Conservation (phyloP, 352 stramenopile species). For the Phytophthora crassamura region DNA sequence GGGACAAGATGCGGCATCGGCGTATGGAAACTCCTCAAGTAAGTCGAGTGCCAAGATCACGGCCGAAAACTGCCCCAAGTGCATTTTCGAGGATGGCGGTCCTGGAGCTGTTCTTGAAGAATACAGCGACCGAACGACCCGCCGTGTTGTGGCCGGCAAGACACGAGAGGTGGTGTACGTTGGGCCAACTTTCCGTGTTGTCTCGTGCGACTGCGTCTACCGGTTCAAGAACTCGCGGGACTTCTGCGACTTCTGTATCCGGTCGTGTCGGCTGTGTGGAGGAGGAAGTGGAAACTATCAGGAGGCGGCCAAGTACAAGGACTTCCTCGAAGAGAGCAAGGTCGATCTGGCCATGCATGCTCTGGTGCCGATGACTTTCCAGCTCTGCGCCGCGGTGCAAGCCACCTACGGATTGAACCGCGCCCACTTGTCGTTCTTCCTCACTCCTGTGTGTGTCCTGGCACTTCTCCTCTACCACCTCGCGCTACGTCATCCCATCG, state of each 20-base stretch:
- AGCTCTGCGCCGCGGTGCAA: constrained; percentile 54
- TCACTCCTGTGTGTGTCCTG: constrained; percentile 49
- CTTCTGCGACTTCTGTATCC: constrained; percentile 81
- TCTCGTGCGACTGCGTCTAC: constrained; percentile 86
- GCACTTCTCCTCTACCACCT: constrained; percentile 60
- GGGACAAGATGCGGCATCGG: constrained; percentile 52
- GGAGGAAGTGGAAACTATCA: constrained; percentile 80
- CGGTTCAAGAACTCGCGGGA: constrained; percentile 65
- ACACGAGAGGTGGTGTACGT: constrained; percentile 65
- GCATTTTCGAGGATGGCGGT: constrained; percentile 82
- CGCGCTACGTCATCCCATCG: constrained; percentile 58
- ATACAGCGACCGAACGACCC: constrained; percentile 59
- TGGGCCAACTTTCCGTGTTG: constrained; percentile 82
- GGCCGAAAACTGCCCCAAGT: constrained; percentile 83
- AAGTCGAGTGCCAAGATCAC: constrained; percentile 51
- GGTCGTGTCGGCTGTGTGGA: constrained; percentile 75
- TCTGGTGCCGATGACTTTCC: constrained; percentile 56
- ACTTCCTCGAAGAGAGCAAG: constrained; percentile 75
- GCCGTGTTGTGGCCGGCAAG: constrained; percentile 46
- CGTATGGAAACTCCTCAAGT: constrained; percentile 43
- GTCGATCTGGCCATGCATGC: constrained; percentile 64
- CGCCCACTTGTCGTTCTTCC: constrained; percentile 64
- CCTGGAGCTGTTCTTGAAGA: constrained; percentile 76
- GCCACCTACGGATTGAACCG: constrained; percentile 51
- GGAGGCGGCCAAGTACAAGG: constrained; percentile 76